Conservation (phyloP, 495 filamentous ascomycete genomes). For the Xylaria castorea region DNA sequence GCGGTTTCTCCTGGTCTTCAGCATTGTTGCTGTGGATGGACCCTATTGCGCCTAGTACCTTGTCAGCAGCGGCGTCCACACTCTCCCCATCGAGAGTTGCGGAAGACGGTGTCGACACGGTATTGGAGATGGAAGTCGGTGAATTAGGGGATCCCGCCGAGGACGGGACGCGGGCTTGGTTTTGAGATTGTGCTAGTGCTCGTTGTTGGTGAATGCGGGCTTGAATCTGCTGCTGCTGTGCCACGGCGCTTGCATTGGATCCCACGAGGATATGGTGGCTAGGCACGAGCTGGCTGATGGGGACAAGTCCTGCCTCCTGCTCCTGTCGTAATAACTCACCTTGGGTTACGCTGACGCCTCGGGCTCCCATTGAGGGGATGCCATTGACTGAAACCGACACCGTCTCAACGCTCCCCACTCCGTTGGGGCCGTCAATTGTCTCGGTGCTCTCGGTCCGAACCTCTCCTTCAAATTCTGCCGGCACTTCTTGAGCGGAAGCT, state of each 20-base stretch:
- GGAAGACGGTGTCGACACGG: slow-evolving; percentile 31
- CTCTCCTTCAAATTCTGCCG: slow-evolving; percentile 53
- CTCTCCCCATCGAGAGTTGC: slow-evolving; percentile 37
- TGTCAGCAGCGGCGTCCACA: slow-evolving; percentile 26
- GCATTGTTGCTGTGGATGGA: slow-evolving; percentile 45
- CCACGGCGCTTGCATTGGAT: slow-evolving; percentile 27
- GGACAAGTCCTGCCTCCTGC: slow-evolving; percentile 73
- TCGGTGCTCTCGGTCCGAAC: slow-evolving; percentile 71
- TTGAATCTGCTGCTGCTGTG: slow-evolving; percentile 33
- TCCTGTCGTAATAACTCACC: slow-evolving; percentile 81
- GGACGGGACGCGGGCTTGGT: slow-evolving; percentile 32
- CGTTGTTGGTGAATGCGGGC: slow-evolving; percentile 28
- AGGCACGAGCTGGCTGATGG: slow-evolving; percentile 53
- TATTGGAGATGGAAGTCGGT: slow-evolving; percentile 35
- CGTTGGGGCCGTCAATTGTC: slow-evolving; percentile 74
- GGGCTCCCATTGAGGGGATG: slow-evolving; percentile 52
- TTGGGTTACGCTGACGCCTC: slow-evolving; percentile 65
- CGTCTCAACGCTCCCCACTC: slow-evolving; percentile 73
- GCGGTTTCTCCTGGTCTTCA: slow-evolving; percentile 70
- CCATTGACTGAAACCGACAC: slow-evolving; percentile 73
- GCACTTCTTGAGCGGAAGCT: slow-evolving; percentile 38
- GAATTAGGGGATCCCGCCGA: slow-evolving; percentile 31
- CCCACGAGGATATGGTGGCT: slow-evolving; percentile 37
- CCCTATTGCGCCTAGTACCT: slow-evolving; percentile 19
- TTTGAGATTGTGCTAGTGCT: slow-evolving; percentile 39